A percentile compares a stretch with the other conserved stretches of the same genome.
Conservation (phyloP, 2,329 filamentous ascomycete species). For the Microsporum canis region DNA sequence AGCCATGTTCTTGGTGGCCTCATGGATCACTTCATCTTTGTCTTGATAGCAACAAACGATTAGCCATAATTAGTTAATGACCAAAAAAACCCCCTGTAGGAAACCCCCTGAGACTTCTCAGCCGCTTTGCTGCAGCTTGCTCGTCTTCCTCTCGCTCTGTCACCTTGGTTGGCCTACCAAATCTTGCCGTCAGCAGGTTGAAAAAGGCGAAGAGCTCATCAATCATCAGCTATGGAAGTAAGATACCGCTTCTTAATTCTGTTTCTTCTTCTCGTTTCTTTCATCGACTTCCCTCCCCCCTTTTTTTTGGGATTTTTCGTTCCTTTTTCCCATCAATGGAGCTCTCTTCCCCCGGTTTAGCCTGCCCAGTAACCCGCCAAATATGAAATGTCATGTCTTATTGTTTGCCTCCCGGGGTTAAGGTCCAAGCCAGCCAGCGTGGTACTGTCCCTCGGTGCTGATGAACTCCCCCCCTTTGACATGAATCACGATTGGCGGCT, state of each 20-base stretch:
- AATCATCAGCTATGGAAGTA: slow-evolving; percentile 14
- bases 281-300: neutral
- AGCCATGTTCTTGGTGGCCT: neutral
- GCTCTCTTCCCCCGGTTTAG: neutral
- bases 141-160: neutral
- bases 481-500: neutral
- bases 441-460: neutral
- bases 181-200: slow-evolving; percentile 13
- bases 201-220: neutral
- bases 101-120: neutral
- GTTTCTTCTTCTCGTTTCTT: slow-evolving; percentile 4
- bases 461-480: neutral
- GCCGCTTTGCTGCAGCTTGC: neutral
- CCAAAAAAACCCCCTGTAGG: too few relatives aligned
- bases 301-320: slow-evolving; percentile 4
- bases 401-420: neutral
- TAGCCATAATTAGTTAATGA: too few relatives aligned
- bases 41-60: neutral
- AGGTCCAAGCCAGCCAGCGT: neutral
- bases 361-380: slow-evolving; percentile 1
- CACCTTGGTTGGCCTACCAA: neutral
- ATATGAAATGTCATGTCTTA: slow-evolving; percentile 5
- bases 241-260: slow-evolving; percentile 11
- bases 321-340: slow-evolving; percentile 1
- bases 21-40: neutral